Evolutionary conservation across 1,139 yeast genomes (phyloP), one percentile per base, ranked within the genome.

Genomic region (Kurtzmaniella quercitrusa): DNA sequence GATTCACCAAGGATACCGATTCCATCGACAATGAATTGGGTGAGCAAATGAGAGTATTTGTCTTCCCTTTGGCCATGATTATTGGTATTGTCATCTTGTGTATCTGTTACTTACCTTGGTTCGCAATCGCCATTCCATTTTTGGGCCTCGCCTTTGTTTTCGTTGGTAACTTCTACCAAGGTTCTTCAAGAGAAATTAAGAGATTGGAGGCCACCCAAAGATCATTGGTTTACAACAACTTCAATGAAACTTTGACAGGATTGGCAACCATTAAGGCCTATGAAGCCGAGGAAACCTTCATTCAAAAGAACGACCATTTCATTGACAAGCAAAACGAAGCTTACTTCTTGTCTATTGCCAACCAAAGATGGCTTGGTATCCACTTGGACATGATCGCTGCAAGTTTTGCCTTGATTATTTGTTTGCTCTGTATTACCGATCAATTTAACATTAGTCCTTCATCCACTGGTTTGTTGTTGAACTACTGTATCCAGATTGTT

Each of bases 1-100:
- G 91, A 85, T 44, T 95, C 51, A 70, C 76, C 7, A 71, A 68
- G 51, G 77, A 72, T 51, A 71, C 76, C 9, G 77, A 72, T 51
- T 61, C 72, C 12, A 65, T 72, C 50, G 77, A 71, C 52, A 71
- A 71, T 50, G 76, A 70, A 51, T 61, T 71, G 47, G 72, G 76
- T 33, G 76, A 71, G 47, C 76, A 71, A 49, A 55, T 68, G 54
- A 61, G 75, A 46, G 61, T 70, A 41, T 69, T 71, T 46, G 50
- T 70, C 9, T 71, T 69, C 54, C 71, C 75, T 14, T 52, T 68
- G 44, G 71, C 72, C 12, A 60, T 60, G 23, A 68, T 71, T 41
- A 61, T 68, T 48, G 78, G 76, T 43, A 67, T 71, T 44, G 50
- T 69, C 39, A 65, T 72, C 39, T 64, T 72, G 50, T 71, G 76